phyloP scores from a whole-genome alignment of 2,329 filamentous ascomycete species.

The Aspergillus latus region DNA sequence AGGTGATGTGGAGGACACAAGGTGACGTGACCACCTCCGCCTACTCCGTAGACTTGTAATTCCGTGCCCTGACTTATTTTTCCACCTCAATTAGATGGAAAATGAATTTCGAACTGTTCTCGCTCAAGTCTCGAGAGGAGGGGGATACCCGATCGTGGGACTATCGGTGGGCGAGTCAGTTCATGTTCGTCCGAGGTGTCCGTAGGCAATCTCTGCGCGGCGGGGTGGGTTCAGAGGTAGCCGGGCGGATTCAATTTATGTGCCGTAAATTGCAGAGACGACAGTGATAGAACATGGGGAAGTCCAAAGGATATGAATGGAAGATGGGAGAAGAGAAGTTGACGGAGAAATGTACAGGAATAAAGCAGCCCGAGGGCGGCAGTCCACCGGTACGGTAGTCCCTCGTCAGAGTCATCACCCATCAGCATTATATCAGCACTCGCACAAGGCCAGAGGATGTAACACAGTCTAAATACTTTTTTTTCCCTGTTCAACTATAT shows the following conservation, averaged over 20 bases:
- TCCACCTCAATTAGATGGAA: background rate
- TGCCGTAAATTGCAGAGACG: background rate
- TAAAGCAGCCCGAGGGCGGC: background rate
- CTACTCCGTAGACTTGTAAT: conserved; percentile 1
- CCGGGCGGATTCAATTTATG: background rate
- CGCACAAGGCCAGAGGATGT: background rate
- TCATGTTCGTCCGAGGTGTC: conserved; percentile 8
- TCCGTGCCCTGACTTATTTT: background rate
- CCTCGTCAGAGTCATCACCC: background rate
- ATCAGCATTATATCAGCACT: background rate
- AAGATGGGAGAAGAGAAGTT: background rate
- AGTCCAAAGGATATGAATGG: background rate
- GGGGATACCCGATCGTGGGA: conserved; percentile 1
- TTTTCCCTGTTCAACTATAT: too few species aligned
- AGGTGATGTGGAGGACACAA: conserved; percentile 24
- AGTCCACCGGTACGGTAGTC: background rate
- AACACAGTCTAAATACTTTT: background rate
- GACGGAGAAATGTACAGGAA: conserved; percentile 1
- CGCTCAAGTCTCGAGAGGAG: background rate
- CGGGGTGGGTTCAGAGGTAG: background rate
- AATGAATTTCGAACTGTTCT: background rate
- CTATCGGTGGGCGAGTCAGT: conserved; percentile 4
- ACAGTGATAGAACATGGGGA: background rate
- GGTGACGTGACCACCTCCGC: conserved; percentile 39
- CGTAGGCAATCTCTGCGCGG: background rate